Base-by-base conservation (phyloP, 169 alveolate genomes). In the Cryptosporidium parvum region DNA sequence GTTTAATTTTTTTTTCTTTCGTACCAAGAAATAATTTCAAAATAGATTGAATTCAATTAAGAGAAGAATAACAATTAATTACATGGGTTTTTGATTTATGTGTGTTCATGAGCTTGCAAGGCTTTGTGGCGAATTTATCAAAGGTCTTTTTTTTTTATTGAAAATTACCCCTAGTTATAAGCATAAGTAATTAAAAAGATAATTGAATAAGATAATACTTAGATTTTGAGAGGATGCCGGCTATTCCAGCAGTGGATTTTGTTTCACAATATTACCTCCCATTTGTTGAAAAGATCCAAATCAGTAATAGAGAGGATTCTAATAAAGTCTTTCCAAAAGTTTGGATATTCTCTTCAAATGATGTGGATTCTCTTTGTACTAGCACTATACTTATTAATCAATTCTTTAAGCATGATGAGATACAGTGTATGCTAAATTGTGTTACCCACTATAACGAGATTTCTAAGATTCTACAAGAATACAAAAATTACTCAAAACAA, bases 391-490 rank as follows among this genome's bases (percentile, higher is more conserved):
- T 80, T 31, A 37, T 80, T 14, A 80, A 80, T 42, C 89, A 80
- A 33, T 61, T 80, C 23, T 59, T 80, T n/a, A 80, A 45, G 21
- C 69, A 65, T 39, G 89, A 80, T n/a, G 65, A 80, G 16, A 42
- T 80, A 31, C 68, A 69, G 5, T 80, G 89, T 33, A 18, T 80
- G 67, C 37, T 80, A 67, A 80, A 80, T 26, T 44, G 89, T 80
- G 89, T 80, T 5, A 80, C 80, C 16, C 89, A 80, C 70, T 80
- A 80, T 62, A 62, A 80, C 44, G 89, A 80, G n/a, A 80, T 80
- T 23, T 80, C 75, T 0, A 67, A 37, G 56, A 62, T 80, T 62
- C 21, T 80, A 51, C 80, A 80, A 39, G 89, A 80, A 45, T 80
- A 80, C 9, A 65, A 42, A n/a, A 18, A 62, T 31, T 80, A 80